These are phyloP conservation scores for Drosera capensis DNA, from an alignment of 148 eudicot genomes.

Conservation along the genomic window DNA sequence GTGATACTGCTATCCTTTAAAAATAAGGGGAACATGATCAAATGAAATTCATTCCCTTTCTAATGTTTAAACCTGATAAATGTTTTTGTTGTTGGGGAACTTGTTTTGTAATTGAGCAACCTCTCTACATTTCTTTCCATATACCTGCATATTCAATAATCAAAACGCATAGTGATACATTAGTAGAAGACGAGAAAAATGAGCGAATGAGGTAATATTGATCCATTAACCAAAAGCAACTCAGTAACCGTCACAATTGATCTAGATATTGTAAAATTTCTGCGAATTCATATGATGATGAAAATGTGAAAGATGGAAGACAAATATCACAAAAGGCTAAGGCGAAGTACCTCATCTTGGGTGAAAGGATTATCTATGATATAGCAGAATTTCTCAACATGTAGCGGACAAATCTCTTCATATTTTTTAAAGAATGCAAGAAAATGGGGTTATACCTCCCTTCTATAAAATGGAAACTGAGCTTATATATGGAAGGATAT, in stretches of 20 bases:
- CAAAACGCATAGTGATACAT: background rate
- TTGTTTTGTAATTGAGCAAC: slow-evolving; percentile 21
- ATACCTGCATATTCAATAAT: slow-evolving; percentile 17
- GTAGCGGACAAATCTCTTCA: slow-evolving; percentile 54
- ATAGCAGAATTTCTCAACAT: slow-evolving; percentile 40
- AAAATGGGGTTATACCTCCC: background rate
- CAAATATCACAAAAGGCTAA: background rate
- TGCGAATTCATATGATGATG: background rate
- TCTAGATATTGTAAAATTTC: background rate
- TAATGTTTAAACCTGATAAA: slow-evolving; percentile 28
- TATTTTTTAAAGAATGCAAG: slow-evolving; percentile 21
- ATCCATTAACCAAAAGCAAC: background rate
- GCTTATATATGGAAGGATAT: background rate
- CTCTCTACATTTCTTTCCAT: slow-evolving; percentile 38
- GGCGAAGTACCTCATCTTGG: slow-evolving; percentile 29
- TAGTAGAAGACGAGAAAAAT: background rate
- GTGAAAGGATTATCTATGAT: slow-evolving; percentile 43
- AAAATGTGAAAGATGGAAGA: background rate
- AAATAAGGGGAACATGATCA: background rate
- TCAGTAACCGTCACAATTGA: no score
- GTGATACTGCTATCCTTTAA: no score
- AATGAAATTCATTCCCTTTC: background rate
- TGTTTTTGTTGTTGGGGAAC: slow-evolving; percentile 42
- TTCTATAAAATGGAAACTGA: background rate
- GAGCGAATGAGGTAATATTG: no score